Conservation (phyloP, 2,329 filamentous ascomycete species). For the Penicillium sp. region DNA sequence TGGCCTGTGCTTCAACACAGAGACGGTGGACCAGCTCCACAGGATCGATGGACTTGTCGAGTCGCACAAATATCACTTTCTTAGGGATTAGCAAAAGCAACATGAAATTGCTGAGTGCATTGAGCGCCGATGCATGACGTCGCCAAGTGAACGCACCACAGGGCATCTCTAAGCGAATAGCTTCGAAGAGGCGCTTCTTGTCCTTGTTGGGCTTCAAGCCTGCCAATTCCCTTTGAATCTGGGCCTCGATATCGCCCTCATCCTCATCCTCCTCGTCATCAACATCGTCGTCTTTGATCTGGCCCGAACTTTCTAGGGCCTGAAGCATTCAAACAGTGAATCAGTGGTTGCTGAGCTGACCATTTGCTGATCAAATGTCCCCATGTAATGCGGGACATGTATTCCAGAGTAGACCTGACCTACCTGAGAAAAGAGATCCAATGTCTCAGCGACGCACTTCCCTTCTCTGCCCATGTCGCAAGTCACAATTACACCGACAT, state of each 20-base stretch:
- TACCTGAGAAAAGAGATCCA: conserved; percentile 60
- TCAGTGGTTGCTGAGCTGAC: background rate
- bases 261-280: conserved; percentile 37
- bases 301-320: conserved; percentile 13
- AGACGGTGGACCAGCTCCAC: conserved; percentile 61
- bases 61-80: conserved; percentile 61
- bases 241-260: conserved; percentile 60
- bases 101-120: conserved; percentile 7
- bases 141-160: conserved; percentile 34
- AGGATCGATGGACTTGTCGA: conserved; percentile 58
- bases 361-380: background rate
- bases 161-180: conserved; percentile 57
- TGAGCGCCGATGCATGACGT: background rate
- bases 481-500: conserved; percentile 64
- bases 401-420: conserved; percentile 24
- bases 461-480: conserved; percentile 63
- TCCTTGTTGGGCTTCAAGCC: conserved; percentile 52
- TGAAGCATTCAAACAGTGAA: background rate
- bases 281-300: conserved; percentile 24
- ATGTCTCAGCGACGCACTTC: conserved; percentile 59
- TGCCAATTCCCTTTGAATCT: conserved; percentile 60
- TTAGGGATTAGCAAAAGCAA: conserved; percentile 25
- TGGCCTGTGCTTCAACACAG: conserved; percentile 57
- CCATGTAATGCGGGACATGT: background rate
- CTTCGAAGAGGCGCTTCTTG: conserved; percentile 52